phyloP scores from a whole-genome alignment of 371 early-diverging fungal genomes.

The Aphelidium insulamus region DNA sequence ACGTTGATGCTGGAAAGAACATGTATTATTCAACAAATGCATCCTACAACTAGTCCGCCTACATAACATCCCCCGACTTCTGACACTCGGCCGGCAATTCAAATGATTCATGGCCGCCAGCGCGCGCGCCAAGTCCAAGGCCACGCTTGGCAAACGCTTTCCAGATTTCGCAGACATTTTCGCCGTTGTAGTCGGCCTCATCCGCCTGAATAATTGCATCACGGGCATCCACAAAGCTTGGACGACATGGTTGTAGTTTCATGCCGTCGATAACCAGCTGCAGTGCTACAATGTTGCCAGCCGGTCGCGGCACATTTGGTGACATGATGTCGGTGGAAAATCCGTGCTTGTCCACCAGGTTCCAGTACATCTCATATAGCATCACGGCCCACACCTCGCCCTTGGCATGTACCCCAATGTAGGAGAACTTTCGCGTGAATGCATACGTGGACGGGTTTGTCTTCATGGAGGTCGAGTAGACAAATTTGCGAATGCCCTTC shows the following conservation, averaged over 20 bases:
- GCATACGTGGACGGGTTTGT: slow-evolving; percentile 76
- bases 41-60: too few relatives aligned
- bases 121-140: too few relatives aligned
- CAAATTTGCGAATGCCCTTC: slow-evolving; percentile 64
- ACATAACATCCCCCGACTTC: too few relatives aligned
- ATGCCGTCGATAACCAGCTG: slow-evolving; percentile 78
- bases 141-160: slow-evolving; percentile 81
- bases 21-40: too few relatives aligned
- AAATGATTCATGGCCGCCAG: too few relatives aligned
- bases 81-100: too few relatives aligned
- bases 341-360: slow-evolving; percentile 40
- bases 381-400: slow-evolving; percentile 93
- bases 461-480: slow-evolving; percentile 53
- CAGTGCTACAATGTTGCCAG: slow-evolving; percentile 68
- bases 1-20: too few relatives aligned
- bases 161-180: slow-evolving; percentile 67
- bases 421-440: slow-evolving; percentile 49
- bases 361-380: slow-evolving; percentile 71
- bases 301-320: slow-evolving; percentile 7
- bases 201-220: slow-evolving; percentile 83
- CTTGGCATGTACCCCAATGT: slow-evolving; percentile 88
- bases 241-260: slow-evolving; percentile 80
- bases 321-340: slow-evolving; percentile 33
- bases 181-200: slow-evolving; percentile 41
- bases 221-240: slow-evolving; percentile 70